Evolutionary conservation across 306 rosid species (phyloP), one percentile per base, ranked within the genome.

Genomic region (Pachyrhizus erosus): DNA sequence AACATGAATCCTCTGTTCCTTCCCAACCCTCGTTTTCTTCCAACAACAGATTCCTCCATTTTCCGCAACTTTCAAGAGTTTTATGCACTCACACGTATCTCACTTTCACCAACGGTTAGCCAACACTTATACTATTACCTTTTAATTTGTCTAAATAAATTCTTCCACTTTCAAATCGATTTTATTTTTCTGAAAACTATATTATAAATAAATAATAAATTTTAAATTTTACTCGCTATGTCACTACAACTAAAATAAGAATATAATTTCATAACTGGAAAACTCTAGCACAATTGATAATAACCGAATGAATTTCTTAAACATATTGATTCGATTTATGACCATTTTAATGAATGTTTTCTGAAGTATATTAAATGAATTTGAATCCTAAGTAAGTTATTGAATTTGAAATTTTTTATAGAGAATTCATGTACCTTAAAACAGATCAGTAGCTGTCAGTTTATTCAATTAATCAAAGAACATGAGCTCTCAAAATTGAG

Each of bases 1-100:
- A 84, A 52, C 80, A 73, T 70, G 66, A 79, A 79, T 39, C 75
- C 29, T 69, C 18, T 68, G 29, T 54, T 26, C 33, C 54, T 40
- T 17, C 62, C 54, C 37, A 7, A 24, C 57, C 26, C 39, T 37
- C 69, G 11, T 46, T 37, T n/a, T 65, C 76, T 37, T 20, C 34
- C 64, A 57, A 45, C 76, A 67, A 66, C 51, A 34, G 20, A 57
- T 84, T 78, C 71, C 34, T 52, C 58, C 15, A 17, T 66, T 55
- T 52, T 7, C 54, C 54, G 27, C 70, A 78, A 37, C 75, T n/a
- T 14, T 39, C 34, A 9, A 34, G 75, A 3, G 49, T 29, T 61
- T 39, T 83, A 31, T n/a, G 18, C 37, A 61, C 40, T 24, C 74
- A 77, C 49, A 42, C 82, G n/a, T 27, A 23, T 77, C 54, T 70